These are phyloP conservation scores for Fomitiporia mediterranea DNA, from an alignment of 1,284 basidiomycete genomes.

Conservation along the genomic window DNA sequence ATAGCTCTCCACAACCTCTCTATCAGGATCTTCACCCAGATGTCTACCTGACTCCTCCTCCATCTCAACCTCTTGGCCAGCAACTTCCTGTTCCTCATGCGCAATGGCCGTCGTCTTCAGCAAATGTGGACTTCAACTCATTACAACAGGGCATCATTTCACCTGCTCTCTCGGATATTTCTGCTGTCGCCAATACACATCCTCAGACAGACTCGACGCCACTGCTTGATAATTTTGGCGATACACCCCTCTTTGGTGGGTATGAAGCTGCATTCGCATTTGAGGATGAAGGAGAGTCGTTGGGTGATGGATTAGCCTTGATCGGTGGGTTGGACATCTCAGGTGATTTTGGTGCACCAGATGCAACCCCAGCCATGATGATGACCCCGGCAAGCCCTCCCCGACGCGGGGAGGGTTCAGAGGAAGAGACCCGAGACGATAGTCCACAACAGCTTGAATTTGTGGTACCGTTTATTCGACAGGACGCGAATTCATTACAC, in stretches of 20 bases:
- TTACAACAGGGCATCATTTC: conserved; percentile 12
- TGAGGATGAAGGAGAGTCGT: neutral
- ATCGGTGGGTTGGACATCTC: conserved; percentile 14
- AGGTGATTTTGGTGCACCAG: neutral
- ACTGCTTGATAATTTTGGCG: neutral
- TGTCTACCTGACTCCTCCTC: too few relatives aligned
- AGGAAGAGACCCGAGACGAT: conserved; percentile 6
- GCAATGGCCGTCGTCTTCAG: neutral
- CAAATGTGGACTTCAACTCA: conserved; percentile 12
- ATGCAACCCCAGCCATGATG: too few relatives aligned
- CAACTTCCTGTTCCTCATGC: neutral
- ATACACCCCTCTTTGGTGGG: conserved; percentile 5
- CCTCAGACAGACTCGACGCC: too few relatives aligned
- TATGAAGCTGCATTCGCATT: conserved; percentile 4
- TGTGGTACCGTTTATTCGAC: neutral
- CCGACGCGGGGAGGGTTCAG: neutral
- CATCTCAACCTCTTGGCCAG: too few relatives aligned
- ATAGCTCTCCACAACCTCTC: neutral
- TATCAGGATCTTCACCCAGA: neutral
- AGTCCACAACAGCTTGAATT: conserved; percentile 12
- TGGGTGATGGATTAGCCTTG: conserved; percentile 7
- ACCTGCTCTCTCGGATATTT: conserved; percentile 16
- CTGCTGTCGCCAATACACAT: neutral
- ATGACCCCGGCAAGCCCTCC: too few relatives aligned
- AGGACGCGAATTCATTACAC: neutral